Evolutionary conservation across 345 rosid genomes (phyloP).

Genomic region (Arabidopsis suecica): DNA sequence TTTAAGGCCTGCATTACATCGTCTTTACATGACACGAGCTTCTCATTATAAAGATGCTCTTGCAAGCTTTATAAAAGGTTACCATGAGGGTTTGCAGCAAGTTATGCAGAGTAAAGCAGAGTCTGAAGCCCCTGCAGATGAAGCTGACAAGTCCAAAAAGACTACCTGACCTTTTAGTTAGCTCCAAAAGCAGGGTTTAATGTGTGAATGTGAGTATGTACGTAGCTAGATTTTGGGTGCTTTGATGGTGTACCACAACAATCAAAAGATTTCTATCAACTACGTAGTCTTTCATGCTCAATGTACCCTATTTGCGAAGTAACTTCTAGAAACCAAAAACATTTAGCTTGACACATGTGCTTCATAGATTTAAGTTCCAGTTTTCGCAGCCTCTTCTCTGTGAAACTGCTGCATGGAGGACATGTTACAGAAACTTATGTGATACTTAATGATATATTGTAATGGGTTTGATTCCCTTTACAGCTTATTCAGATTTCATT

Average conservation of each 20-base stretch:
- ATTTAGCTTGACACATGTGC: constrained; percentile 17
- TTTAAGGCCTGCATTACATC: constrained; percentile 84
- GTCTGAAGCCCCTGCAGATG: constrained; percentile 35
- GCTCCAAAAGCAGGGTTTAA: constrained; percentile 30
- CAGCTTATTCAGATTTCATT: constrained; percentile 14
- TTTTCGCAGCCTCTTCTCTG: background rate
- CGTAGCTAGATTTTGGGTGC: constrained; percentile 21
- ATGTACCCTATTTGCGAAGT: constrained; percentile 30
- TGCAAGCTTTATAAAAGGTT: constrained; percentile 69
- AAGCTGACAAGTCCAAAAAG: constrained; percentile 39
- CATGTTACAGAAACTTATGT: background rate
- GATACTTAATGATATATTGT: background rate
- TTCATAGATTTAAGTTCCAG: constrained; percentile 19
- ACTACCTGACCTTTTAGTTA: constrained; percentile 21
- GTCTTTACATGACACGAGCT: constrained; percentile 86
- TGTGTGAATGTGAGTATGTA: constrained; percentile 28
- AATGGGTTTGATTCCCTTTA: constrained; percentile 7
- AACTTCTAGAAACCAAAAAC: background rate
- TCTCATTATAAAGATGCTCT: constrained; percentile 88
- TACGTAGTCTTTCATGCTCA: background rate
- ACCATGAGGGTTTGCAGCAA: constrained; percentile 82
- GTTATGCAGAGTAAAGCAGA: constrained; percentile 63
- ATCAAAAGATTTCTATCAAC: background rate
- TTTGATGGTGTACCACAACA: constrained; percentile 31
- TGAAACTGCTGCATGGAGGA: background rate